Evolutionary conservation across 306 rosid species (phyloP).

Genomic region (Begonia peltatifolia): DNA sequence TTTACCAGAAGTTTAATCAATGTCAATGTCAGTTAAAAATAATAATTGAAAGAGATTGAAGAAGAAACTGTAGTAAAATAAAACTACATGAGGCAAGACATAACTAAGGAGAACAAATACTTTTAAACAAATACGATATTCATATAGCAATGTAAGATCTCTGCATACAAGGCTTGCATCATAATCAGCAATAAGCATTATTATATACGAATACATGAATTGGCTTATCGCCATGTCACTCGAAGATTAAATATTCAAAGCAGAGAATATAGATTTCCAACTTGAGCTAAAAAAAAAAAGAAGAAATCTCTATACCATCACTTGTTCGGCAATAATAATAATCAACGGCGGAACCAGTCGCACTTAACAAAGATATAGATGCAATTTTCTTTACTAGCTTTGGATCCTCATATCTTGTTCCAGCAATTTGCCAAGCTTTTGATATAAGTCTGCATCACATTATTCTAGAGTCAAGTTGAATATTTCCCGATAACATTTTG

Average conservation of each 20-base stretch:
- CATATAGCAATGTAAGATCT: no score
- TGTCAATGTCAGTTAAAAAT: no score
- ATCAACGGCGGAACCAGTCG: constrained; percentile 31
- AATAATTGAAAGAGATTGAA: background rate
- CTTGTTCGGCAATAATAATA: constrained; percentile 50
- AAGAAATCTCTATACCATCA: constrained; percentile 33
- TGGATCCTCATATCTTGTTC: constrained; percentile 59
- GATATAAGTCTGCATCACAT: constrained; percentile 49
- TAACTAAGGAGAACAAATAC: background rate
- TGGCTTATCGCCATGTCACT: no score
- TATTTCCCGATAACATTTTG: background rate
- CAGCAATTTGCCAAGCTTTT: constrained; percentile 81
- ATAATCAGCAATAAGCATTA: no score
- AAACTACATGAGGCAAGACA: background rate
- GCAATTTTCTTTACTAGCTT: constrained; percentile 47
- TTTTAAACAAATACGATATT: background rate
- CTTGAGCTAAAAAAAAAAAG: no score
- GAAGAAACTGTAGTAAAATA: background rate
- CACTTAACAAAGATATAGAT: constrained; percentile 26
- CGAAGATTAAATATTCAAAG: no score
- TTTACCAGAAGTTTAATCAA: no score
- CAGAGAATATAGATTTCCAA: no score
- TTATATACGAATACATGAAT: no score
- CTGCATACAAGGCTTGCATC: no score
- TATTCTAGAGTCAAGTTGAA: constrained; percentile 14